Percentiles rank a stretch among this genome's conserved stretches.
phyloP scores from a whole-genome alignment of 768 basidiomycete genomes.

The Tricholoma sp. region DNA sequence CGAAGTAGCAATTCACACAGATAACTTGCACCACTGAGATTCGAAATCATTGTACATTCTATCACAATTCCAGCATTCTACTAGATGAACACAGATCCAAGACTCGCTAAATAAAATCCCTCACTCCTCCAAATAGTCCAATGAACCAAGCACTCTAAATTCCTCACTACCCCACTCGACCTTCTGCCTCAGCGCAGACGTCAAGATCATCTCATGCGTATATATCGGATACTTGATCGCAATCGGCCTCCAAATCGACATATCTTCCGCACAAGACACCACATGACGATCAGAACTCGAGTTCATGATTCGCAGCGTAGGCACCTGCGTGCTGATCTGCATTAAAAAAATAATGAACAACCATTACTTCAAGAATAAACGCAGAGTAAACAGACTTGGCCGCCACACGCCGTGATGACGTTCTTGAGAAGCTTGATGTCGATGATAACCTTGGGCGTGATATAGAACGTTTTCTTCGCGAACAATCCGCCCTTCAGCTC shows the following conservation, averaged over 20 bases:
- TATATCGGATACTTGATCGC: slow-evolving; percentile 52
- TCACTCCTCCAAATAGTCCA: background rate
- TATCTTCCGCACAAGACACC: slow-evolving; percentile 63
- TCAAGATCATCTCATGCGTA: slow-evolving; percentile 62
- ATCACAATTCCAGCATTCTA: background rate
- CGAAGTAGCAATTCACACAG: no score
- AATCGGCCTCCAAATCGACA: slow-evolving; percentile 62
- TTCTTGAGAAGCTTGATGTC: slow-evolving; percentile 60
- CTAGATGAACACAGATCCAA: background rate
- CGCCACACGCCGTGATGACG: slow-evolving; percentile 67
- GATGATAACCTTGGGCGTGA: slow-evolving; percentile 61
- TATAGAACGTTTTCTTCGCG: slow-evolving; percentile 63
- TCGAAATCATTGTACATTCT: no score
- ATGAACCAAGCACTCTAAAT: slow-evolving; percentile 23
- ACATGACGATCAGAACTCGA: slow-evolving; percentile 51
- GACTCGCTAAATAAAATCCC: background rate
- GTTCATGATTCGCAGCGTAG: slow-evolving; percentile 51
- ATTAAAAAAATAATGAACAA: slow-evolving; percentile 2
- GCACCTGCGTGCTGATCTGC: slow-evolving; percentile 43
- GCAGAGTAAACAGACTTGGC: slow-evolving; percentile 44
- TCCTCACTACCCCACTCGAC: slow-evolving; percentile 54
- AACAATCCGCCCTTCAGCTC: slow-evolving; percentile 51
- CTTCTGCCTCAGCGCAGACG: slow-evolving; percentile 58
- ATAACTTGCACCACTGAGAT: no score
- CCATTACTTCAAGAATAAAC: background rate